Percentiles rank a stretch among this genome's conserved stretches.
Evolutionary conservation across 2,329 filamentous ascomycete species (phyloP).

Genomic region (Eurotiales sp.): DNA sequence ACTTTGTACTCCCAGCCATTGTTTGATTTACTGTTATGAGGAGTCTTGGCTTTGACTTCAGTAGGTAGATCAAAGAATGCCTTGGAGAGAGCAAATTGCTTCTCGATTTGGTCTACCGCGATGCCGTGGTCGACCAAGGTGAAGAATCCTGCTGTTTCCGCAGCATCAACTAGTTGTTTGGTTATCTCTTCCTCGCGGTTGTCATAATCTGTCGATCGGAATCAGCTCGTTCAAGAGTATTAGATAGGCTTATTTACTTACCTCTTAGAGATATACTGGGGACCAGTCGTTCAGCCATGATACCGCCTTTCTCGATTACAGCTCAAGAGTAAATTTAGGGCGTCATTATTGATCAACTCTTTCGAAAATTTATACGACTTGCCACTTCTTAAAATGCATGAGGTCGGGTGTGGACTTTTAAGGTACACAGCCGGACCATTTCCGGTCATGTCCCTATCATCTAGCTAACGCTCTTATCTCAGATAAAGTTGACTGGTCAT

Average conservation of each 20-base stretch:
- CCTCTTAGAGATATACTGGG: background rate
- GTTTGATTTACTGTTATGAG: slow-evolving; percentile 5
- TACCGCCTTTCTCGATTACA: background rate
- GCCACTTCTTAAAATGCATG: background rate
- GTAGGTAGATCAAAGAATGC: slow-evolving; percentile 3
- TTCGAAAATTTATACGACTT: background rate
- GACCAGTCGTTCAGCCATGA: background rate
- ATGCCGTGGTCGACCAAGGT: slow-evolving; percentile 5
- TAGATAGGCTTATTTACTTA: background rate
- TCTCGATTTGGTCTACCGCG: slow-evolving; percentile 1
- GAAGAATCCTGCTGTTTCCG: slow-evolving; percentile 4
- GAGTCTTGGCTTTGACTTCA: background rate
- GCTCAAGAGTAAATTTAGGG: background rate
- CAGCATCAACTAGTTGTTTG: slow-evolving; percentile 1
- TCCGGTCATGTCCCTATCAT: background rate
- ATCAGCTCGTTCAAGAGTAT: background rate
- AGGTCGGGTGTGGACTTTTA: background rate
- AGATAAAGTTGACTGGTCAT: too few relatives aligned
- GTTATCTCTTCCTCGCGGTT: slow-evolving; percentile 5
- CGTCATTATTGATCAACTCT: background rate
- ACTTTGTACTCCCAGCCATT: slow-evolving; percentile 9
- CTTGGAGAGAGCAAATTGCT: slow-evolving; percentile 2
- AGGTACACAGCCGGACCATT: background rate
- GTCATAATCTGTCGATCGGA: background rate
- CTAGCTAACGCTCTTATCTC: too few relatives aligned